Conservation (phyloP, 495 filamentous ascomycete species). For the Halenospora varia region DNA sequence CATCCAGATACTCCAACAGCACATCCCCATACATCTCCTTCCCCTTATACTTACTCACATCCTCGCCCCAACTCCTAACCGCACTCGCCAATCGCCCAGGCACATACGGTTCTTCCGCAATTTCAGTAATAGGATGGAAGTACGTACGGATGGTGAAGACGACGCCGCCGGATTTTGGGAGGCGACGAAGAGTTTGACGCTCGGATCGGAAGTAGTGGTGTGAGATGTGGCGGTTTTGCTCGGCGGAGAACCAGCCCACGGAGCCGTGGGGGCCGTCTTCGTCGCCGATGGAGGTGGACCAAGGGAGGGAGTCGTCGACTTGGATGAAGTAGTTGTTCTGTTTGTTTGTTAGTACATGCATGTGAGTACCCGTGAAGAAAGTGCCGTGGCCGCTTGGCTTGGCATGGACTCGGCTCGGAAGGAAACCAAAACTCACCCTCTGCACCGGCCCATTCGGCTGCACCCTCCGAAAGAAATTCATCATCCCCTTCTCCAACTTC, state of each 20-base stretch:
- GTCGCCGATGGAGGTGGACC: slow-evolving; percentile 70
- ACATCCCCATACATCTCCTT: slow-evolving; percentile 75
- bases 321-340: slow-evolving; percentile 71
- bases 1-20: slow-evolving; percentile 77
- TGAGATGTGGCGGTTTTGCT: slow-evolving; percentile 71
- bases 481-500: slow-evolving; percentile 81
- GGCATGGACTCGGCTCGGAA: too few relatives aligned
- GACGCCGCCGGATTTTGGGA: slow-evolving; percentile 71
- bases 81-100: slow-evolving; percentile 69
- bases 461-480: slow-evolving; percentile 69
- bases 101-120: slow-evolving; percentile 65
- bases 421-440: slow-evolving; percentile 23
- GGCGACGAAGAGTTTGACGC: slow-evolving; percentile 67
- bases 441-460: slow-evolving; percentile 61
- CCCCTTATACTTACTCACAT: slow-evolving; percentile 82
- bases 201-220: slow-evolving; percentile 79
- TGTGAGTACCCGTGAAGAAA: neutral
- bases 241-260: slow-evolving; percentile 70
- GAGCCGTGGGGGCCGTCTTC: slow-evolving; percentile 56
- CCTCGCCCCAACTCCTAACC: slow-evolving; percentile 79
- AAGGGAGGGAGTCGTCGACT: slow-evolving; percentile 66
- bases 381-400: too few relatives aligned
- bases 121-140: slow-evolving; percentile 64
- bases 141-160: slow-evolving; percentile 81
- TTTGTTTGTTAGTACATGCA: slow-evolving; percentile 12